Percentiles rank a stretch among this genome's conserved stretches.
Conservation (phyloP, 345 rosid genomes). For the Cardamine occulta region DNA sequence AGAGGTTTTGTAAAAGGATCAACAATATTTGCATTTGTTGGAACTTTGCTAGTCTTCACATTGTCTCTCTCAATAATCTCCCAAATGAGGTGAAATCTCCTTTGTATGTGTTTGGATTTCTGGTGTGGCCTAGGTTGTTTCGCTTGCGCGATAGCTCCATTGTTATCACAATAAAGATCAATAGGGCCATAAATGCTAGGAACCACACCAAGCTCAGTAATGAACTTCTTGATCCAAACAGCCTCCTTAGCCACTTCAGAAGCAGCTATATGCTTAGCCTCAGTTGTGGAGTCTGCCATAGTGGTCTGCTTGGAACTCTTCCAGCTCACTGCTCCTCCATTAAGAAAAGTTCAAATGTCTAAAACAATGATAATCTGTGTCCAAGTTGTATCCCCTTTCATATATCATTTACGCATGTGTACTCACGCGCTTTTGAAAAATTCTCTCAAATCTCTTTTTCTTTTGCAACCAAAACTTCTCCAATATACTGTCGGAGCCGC, state of each 20-base stretch:
- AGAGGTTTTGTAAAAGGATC: not conserved
- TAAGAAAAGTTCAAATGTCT: too few relatives aligned
- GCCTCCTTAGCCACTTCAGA: not conserved
- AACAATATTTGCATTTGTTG: not conserved
- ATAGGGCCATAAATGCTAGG: not conserved
- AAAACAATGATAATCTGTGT: too few relatives aligned
- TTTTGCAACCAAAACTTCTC: too few relatives aligned
- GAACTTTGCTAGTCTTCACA: not conserved
- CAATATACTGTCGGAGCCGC: too few relatives aligned
- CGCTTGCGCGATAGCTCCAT: not conserved
- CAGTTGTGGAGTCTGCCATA: not conserved
- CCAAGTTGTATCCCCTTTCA: too few relatives aligned
- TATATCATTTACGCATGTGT: too few relatives aligned
- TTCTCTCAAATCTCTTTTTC: too few relatives aligned
- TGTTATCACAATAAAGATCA: constrained; percentile 1
- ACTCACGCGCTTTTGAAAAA: too few relatives aligned
- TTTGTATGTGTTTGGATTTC: not conserved
- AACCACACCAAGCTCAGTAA: not conserved
- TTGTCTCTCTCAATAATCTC: not conserved
- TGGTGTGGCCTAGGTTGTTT: not conserved
- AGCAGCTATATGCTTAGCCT: not conserved
- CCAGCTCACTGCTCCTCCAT: not conserved
- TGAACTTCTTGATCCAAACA: not conserved
- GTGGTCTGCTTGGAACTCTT: not conserved
- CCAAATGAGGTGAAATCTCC: not conserved